Base-by-base conservation (phyloP, 805 yeast genomes). In the Candida easanensis region DNA sequence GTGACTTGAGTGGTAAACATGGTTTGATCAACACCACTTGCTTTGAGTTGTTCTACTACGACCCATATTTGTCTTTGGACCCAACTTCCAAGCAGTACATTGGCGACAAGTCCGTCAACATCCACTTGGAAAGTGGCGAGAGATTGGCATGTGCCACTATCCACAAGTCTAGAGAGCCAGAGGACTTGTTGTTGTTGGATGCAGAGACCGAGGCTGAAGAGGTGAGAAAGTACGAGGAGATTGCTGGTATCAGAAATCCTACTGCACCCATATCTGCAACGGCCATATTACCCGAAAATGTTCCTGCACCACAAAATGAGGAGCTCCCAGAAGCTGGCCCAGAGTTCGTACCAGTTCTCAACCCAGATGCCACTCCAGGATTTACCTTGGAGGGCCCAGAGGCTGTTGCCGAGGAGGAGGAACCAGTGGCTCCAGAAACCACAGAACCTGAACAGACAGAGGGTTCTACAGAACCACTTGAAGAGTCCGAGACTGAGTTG, bases 1-100 rank as follows among this genome's bases (percentile, higher is more conserved):
- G 91, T 45, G 90, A 84, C 57, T 75, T 84, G 53, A 76, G 86
- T 27, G 91, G 91, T 34, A 84, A 83, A 60, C 89, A 84, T 62
- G 91, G 91, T 11, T 74, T 66, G 65, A 80, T 84, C 56, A 74
- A 82, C 57, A 73, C 86, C 17, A 82, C 87, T 11, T 82, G 88
- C 58, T 81, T 77, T 61, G 83, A 81, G 61, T 67, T 78, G 22
- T 69, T 71, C 46, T 84, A 80, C 60, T 64, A 70, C 45, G 90
- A 84, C 56, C 83, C 82, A 6, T 84, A 73, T 60, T 61, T 84
- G 41, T 80, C 89, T 0, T 71, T 84, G 60, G 72, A 80, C 54
- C 74, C 76, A 28, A 61, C 64, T 37, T 70, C 78, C 36, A 72
- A 74, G 35, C 73, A 85, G n/a, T 77, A 72, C 54, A 69, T 83